Base-by-base conservation (phyloP, 2,329 filamentous ascomycete genomes). In the Alternaria sp. region DNA sequence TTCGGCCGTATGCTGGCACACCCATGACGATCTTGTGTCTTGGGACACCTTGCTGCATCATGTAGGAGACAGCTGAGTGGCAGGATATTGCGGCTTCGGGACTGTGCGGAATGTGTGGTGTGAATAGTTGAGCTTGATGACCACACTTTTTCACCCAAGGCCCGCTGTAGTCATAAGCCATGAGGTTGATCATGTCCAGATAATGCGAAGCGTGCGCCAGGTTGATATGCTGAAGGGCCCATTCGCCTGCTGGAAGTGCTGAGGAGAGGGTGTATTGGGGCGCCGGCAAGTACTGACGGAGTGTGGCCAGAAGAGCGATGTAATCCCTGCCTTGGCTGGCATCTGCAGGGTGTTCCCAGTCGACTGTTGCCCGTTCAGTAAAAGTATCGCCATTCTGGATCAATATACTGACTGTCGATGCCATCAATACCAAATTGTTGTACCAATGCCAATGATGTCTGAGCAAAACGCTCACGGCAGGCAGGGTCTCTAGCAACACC, bases 101-200 rank as follows among this genome's bases (percentile, higher is more conserved):
- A 65, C 85, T 86, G 65, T 86, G 85, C 3, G 80, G 80, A 7
- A 74, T 64, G 55, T 78, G 81, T 59, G 87, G 85, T 1, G 87
- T 82, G 72, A 89, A 92, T 1, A 95, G 85, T 74, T 93, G 91
- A 5, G 91, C 87, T 56, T 94, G 92, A 75, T 94, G 90, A 7
- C 91, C 92, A 46, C 87, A 87, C 59, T 85, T 85, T 30, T 82
- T 75, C 1, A 86, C 86, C 91, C 91, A 94, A 4, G 87, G 83
- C 1, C 92, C 91, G 27, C 86, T 88, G 72, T 94, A 92, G 77
- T 95, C 92, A 78, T 93, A 95, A 2, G 91, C 87, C 86, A 91
- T 92, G 36, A 95, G 81, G 75, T 94, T 94, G 75, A 95, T 81
- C 64, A 89, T 85, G 77, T 94, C 91, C 36, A 95, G 83, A 67